A percentile compares a stretch with the other conserved stretches of the same genome.
Evolutionary conservation across 2,329 filamentous ascomycete species (phyloP).

Genomic region (Calycina marina): DNA sequence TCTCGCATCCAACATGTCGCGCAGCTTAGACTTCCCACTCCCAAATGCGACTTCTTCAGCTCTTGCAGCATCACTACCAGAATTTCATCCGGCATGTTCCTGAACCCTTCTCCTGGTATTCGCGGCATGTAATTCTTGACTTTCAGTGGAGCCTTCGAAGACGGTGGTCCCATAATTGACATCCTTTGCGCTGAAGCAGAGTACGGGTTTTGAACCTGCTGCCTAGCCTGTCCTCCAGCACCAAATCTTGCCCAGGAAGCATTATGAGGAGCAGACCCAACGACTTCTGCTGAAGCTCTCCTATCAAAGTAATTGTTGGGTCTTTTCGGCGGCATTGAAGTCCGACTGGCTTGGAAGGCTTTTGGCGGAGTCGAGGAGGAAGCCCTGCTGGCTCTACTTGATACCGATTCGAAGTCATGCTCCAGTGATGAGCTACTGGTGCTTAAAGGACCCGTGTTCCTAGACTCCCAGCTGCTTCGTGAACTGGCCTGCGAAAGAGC

Average conservation of each 20-base stretch:
- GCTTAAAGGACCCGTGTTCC: conserved; percentile 17
- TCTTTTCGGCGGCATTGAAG: conserved; percentile 2
- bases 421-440: conserved; percentile 14
- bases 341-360: conserved; percentile 2
- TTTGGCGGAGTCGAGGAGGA: conserved; percentile 8
- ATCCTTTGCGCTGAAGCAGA: conserved; percentile 10
- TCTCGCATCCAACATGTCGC: conserved; percentile 53
- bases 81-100: conserved; percentile 42
- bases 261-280: conserved; percentile 4
- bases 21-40: conserved; percentile 34
- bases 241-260: conserved; percentile 8
- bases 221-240: conserved; percentile 3
- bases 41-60: conserved; percentile 37
- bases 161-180: conserved; percentile 3
- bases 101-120: conserved; percentile 35
- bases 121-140: conserved; percentile 8
- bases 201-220: conserved; percentile 2
- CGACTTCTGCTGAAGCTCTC: conserved; percentile 8
- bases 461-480: conserved; percentile 16
- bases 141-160: conserved; percentile 2
- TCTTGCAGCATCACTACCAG: conserved; percentile 39
- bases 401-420: conserved; percentile 7
- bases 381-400: conserved; percentile 13
- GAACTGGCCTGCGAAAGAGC: conserved; percentile 10
- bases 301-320: conserved; percentile 1